Base-by-base conservation (phyloP, 2,329 filamentous ascomycete genomes). In the Dothiorella sarmentorum region DNA sequence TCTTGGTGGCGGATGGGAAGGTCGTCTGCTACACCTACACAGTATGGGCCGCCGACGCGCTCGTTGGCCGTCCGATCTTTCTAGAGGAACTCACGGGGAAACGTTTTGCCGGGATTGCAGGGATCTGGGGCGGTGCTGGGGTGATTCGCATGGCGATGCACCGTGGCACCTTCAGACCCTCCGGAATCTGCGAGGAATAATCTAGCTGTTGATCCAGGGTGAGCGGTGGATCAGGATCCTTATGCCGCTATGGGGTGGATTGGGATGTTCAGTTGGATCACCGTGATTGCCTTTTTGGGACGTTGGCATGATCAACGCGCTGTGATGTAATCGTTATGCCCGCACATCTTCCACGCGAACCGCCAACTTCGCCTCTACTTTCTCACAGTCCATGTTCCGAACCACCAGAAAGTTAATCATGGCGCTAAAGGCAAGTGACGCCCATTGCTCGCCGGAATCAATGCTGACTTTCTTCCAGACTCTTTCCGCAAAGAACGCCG, bases 401-500 rank as follows among this genome's bases (percentile, higher is more conserved):
- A 27, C 56, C 7, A 18, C 56, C 2, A 52, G 44, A 18, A 58
- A 35, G 13, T 24, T 53, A 20, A 61, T 35, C 24, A 69, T 68
- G 68, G 63, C 68, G 42, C 60, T 70, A 9, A 61, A 64, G 62
- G 66, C 68, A 59, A 53, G 62, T 51, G 31, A 17, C 17, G 13
- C 10, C n/a, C 1, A n/a, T 27, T 13, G 10, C 11, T 35, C 17
- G 11, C 7, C 15, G 18, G 2, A 11, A 2, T 4, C 13, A 17
- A 7, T 43, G 26, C 27, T 58, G n/a, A 51, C 22, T 4, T 7
- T 7, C 24, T 15, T 20, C 6, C 57, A 95, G 91, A 96, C 91
- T 24, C 82, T 99, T 24, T 88, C 87, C 9, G 87, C 93, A 40
- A 91, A 94, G 75, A 90, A 91, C 63, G 94, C 94, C 0, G 88